phyloP scores from a whole-genome alignment of 441 rosid genomes.

The Euphorbia schlechtendalii region DNA sequence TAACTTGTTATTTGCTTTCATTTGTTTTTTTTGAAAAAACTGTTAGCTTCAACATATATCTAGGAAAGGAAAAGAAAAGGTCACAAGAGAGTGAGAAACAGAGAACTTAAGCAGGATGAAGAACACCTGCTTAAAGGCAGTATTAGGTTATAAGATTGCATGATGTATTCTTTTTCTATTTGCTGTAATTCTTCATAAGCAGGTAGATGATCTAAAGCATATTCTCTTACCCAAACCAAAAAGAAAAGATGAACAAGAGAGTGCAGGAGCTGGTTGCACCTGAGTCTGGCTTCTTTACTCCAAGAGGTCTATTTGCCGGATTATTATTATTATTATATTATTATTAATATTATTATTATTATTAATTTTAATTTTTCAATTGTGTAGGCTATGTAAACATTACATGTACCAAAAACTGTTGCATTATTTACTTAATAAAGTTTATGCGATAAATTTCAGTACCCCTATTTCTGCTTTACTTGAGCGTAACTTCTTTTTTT shows the following conservation, averaged over 20 bases:
- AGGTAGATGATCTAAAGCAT: not conserved
- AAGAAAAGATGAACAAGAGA: not conserved
- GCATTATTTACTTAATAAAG: slow-evolving; percentile 13
- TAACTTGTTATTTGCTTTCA: slow-evolving; percentile 32
- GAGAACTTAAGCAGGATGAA: slow-evolving; percentile 25
- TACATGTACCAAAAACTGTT: slow-evolving; percentile 19
- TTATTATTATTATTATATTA: not conserved
- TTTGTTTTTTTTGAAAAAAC: slow-evolving; percentile 26
- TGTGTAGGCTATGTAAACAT: slow-evolving; percentile 12
- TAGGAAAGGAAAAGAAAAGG: slow-evolving; percentile 14
- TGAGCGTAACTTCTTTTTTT: not conserved
- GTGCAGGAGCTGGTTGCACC: slow-evolving; percentile 7
- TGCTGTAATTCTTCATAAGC: not conserved
- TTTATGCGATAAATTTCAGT: not conserved
- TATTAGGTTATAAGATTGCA: slow-evolving; percentile 18
- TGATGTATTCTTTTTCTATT: slow-evolving; percentile 24
- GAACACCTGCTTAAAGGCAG: slow-evolving; percentile 23
- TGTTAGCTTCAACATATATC: slow-evolving; percentile 22
- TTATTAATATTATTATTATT: not conserved
- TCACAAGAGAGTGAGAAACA: slow-evolving; percentile 15
- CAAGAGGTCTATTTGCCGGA: slow-evolving; percentile 12
- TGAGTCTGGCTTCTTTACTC: slow-evolving; percentile 7
- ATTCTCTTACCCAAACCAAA: not conserved
- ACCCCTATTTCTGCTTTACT: not conserved
- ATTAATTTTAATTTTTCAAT: not conserved